Evolutionary conservation across 257 asterid species (phyloP).

Genomic region (Solanum bukasovii): DNA sequence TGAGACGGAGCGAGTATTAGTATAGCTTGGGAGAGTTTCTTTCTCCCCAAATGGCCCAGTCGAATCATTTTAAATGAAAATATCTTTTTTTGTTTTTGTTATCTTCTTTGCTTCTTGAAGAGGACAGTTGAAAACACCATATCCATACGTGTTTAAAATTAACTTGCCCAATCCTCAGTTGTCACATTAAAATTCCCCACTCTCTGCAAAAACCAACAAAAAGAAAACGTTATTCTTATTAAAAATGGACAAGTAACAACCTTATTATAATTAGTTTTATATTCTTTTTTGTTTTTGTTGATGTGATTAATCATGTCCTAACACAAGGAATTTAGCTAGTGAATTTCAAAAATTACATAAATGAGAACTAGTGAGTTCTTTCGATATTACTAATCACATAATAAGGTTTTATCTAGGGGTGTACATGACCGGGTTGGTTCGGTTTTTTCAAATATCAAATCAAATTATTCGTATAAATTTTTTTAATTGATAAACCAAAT

Average conservation of each 20-base stretch:
- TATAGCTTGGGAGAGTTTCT: neutral
- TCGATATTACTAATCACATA: neutral
- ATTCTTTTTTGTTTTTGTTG: neutral
- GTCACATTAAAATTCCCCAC: neutral
- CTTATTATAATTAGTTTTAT: neutral
- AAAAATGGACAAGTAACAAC: neutral
- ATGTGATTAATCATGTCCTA: neutral
- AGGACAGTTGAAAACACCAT: slow-evolving; percentile 1
- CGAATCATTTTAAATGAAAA: neutral
- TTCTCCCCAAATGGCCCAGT: neutral
- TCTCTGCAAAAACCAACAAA: neutral
- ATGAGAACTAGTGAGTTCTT: neutral
- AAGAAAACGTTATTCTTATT: neutral
- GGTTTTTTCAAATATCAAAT: too few species aligned
- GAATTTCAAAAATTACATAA: neutral
- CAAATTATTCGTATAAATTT: too few species aligned
- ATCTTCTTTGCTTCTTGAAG: neutral
- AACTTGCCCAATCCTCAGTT: neutral
- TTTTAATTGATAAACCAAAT: too few species aligned
- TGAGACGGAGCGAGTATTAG: neutral
- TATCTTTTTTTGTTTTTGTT: neutral
- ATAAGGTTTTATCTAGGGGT: neutral
- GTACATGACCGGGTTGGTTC: too few species aligned
- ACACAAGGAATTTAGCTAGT: neutral
- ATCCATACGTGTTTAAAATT: neutral